These are phyloP conservation scores for Tricharina praecox DNA, from an alignment of 495 filamentous ascomycete species.

Conservation along the genomic window DNA sequence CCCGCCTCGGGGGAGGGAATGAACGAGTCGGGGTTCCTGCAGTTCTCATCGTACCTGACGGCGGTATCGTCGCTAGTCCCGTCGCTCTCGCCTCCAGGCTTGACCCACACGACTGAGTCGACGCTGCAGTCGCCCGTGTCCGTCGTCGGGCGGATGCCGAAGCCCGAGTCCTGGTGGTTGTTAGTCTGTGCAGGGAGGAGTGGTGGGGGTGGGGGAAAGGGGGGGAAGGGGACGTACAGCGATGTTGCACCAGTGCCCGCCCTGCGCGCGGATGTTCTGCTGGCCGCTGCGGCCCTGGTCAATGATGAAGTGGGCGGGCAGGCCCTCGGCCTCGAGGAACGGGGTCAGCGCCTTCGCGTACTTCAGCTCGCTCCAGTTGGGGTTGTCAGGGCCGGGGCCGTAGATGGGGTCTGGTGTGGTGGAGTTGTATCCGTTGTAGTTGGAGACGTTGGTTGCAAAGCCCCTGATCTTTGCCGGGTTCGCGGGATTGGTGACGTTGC, in stretches of 20 bases:
- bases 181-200: conserved; percentile 9
- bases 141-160: conserved; percentile 37
- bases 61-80: conserved; percentile 35
- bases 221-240: conserved; percentile 16
- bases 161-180: conserved; percentile 28
- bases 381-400: conserved; percentile 22
- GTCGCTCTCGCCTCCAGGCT: conserved; percentile 43
- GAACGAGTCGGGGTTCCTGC: conserved; percentile 34
- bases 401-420: conserved; percentile 12
- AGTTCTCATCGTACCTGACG: conserved; percentile 37
- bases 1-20: conserved; percentile 42
- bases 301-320: conserved; percentile 39
- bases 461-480: conserved; percentile 14
- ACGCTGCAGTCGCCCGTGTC: conserved; percentile 35
- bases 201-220: too few species aligned
- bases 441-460: conserved; percentile 23
- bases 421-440: conserved; percentile 20
- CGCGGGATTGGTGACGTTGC: not conserved
- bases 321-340: conserved; percentile 32
- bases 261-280: conserved; percentile 26
- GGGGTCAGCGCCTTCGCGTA: conserved; percentile 38
- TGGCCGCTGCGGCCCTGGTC: conserved; percentile 27
- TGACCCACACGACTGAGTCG: conserved; percentile 45
- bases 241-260: conserved; percentile 47
- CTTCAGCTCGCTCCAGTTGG: conserved; percentile 37